A percentile compares a stretch with the other conserved stretches of the same genome.
Conservation (phyloP, 2,329 filamentous ascomycete species). For the Diaporthe citriasiana region DNA sequence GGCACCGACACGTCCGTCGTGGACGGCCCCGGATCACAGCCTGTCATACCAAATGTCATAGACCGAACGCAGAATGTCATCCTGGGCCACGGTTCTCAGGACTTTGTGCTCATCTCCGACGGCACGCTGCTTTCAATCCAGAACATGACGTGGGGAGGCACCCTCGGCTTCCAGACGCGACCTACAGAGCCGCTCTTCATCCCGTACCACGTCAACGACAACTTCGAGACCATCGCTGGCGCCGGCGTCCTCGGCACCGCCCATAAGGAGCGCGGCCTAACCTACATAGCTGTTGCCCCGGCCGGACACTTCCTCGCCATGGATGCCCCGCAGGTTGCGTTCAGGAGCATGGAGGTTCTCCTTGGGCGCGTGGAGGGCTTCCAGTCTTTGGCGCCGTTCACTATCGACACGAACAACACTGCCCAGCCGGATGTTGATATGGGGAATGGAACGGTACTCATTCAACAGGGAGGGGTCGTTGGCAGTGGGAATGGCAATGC, state of each 20-base stretch:
- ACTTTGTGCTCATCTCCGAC: constrained; percentile 77
- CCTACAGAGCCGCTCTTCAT: constrained; percentile 78
- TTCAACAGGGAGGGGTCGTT: constrained; percentile 17
- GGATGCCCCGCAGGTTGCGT: constrained; percentile 35
- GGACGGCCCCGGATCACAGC: constrained; percentile 62
- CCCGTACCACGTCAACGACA: constrained; percentile 69
- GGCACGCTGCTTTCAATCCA: constrained; percentile 81
- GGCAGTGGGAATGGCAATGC: background rate
- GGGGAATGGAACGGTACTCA: constrained; percentile 18
- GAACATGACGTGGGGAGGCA: constrained; percentile 85
- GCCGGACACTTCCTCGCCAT: constrained; percentile 35
- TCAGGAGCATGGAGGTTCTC: constrained; percentile 37
- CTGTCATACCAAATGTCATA: constrained; percentile 77
- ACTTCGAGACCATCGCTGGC: constrained; percentile 47
- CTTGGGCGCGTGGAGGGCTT: constrained; percentile 38
- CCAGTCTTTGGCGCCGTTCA: constrained; percentile 34
- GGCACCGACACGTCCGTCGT: constrained; percentile 63
- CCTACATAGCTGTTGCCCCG: constrained; percentile 42
- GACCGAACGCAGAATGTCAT: constrained; percentile 80
- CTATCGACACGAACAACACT: constrained; percentile 34
- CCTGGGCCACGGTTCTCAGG: constrained; percentile 79
- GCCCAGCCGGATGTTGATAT: constrained; percentile 5
- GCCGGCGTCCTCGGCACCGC: constrained; percentile 34
- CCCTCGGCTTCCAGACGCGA: constrained; percentile 75
- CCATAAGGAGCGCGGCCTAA: constrained; percentile 37